Conservation (phyloP, 352 stramenopile genomes). For the Thraustotheca clavata region DNA sequence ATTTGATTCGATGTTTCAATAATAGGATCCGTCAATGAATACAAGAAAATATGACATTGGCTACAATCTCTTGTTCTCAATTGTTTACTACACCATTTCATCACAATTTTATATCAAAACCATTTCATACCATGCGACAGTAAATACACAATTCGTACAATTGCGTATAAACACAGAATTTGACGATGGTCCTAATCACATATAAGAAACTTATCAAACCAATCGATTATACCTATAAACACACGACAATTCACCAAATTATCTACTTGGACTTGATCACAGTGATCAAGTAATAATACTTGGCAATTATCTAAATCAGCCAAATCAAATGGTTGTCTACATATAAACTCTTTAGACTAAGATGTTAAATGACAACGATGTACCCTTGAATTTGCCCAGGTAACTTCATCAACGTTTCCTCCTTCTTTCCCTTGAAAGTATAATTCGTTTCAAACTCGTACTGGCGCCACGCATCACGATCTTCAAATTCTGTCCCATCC, state of each 20-base stretch:
- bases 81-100: constrained; percentile 58
- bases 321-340: constrained; percentile 82
- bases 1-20: constrained; percentile 87
- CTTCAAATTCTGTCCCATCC: constrained; percentile 81
- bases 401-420: constrained; percentile 70
- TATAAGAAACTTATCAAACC: neutral
- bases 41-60: constrained; percentile 79
- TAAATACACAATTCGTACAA: constrained; percentile 86
- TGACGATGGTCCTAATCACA: constrained; percentile 44
- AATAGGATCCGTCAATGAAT: constrained; percentile 86
- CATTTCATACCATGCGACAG: constrained; percentile 59
- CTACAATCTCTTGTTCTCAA: constrained; percentile 79
- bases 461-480: constrained; percentile 68
- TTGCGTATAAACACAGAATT: constrained; percentile 88
- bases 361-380: neutral
- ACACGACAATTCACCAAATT: constrained; percentile 78
- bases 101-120: neutral
- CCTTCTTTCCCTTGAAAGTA: constrained; percentile 81
- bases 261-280: constrained; percentile 89
- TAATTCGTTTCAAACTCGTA: constrained; percentile 91
- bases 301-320: constrained; percentile 72
- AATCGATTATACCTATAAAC: constrained; percentile 54
- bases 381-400: constrained; percentile 67
- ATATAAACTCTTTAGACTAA: neutral
- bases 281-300: constrained; percentile 79